Evolutionary conservation across 768 basidiomycete species (phyloP), one percentile per base, ranked within the genome.

Genomic region (Hygrophoropsis aurantiaca): DNA sequence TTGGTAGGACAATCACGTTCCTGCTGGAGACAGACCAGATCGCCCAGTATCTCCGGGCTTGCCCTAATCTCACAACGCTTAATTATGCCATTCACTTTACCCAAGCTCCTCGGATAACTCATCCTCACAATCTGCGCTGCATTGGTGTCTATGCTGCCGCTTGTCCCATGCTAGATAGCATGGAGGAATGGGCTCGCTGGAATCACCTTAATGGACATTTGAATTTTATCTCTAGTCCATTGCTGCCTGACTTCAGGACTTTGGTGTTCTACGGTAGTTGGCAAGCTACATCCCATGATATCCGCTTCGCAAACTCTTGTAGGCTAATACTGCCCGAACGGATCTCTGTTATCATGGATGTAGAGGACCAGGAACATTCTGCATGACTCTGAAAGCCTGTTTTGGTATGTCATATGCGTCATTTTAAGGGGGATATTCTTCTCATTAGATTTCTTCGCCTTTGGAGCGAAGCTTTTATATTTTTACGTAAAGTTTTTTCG

Each of bases 61-160:
- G 81, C 52, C 64, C 73, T 0, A 65, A 62, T 24, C 69, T 84
- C 25, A 67, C 67, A 47, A 68, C 74, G 47, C 61, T 87, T 51
- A 79, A 83, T 59, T 85, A 80, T 56, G 75, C 73, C 59, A 34
- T 78, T 33, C 74, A 79, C 59, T 81, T 81, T 63, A 76, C 79
- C 0, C 32, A 50, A 25, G 56, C 52, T 35, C 68, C 56, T 24
- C 33, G 59, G 21, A 63, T 69, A 11, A 44, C 56, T 45, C 25
- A 67, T 60, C 57, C 55, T 44, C 36, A 55, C 3, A 69, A 68
- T 5, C 52, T 87, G 36, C 57, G 63, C 21, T 72, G 68, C 33
- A 61, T 86, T 25, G 74, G 80, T 19, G 64, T 86, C 4, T 77
- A 85, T 42, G 66, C 78, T 24, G 68, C 69, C 19, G 68, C 74